A percentile compares a stretch with the other conserved stretches of the same genome.
phyloP scores from a whole-genome alignment of 2,329 filamentous ascomycete species.

The Bertia moriformis region DNA sequence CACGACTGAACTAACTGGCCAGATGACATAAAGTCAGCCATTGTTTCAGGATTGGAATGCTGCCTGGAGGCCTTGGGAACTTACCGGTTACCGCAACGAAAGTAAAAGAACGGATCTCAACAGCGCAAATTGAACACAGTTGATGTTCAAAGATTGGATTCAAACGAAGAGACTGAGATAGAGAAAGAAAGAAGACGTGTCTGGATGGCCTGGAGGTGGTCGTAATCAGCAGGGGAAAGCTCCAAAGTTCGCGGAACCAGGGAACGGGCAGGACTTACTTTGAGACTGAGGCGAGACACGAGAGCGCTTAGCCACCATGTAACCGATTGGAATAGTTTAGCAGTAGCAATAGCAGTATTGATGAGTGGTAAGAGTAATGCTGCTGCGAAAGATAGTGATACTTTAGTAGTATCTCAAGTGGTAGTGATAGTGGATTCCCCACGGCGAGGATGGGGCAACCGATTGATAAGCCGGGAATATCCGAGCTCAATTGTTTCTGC shows the following conservation, averaged over 20 bases:
- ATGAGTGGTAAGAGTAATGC: background rate
- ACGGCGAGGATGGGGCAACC: background rate
- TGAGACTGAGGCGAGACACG: background rate
- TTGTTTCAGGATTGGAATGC: background rate
- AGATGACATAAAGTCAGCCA: background rate
- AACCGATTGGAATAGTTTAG: background rate
- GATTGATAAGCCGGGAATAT: background rate
- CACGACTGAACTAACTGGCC: background rate
- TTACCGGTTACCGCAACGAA: background rate
- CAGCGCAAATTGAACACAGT: background rate
- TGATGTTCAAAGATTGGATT: background rate
- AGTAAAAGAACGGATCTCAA: background rate
- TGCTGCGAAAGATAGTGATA: background rate
- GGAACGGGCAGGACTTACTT: background rate
- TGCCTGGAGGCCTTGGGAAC: background rate
- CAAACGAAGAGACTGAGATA: background rate
- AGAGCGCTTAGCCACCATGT: no score
- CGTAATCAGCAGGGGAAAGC: background rate
- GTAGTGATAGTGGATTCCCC: background rate
- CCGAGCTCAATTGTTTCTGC: background rate
- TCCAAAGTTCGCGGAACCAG: background rate
- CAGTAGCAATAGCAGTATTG: background rate
- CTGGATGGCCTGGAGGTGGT: background rate
- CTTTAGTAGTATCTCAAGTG: background rate
- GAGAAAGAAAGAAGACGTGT: background rate